Percentiles rank a stretch among this genome's conserved stretches.
Evolutionary conservation across 2,329 filamentous ascomycete genomes (phyloP).

Genomic region (Penicillium sp.): DNA sequence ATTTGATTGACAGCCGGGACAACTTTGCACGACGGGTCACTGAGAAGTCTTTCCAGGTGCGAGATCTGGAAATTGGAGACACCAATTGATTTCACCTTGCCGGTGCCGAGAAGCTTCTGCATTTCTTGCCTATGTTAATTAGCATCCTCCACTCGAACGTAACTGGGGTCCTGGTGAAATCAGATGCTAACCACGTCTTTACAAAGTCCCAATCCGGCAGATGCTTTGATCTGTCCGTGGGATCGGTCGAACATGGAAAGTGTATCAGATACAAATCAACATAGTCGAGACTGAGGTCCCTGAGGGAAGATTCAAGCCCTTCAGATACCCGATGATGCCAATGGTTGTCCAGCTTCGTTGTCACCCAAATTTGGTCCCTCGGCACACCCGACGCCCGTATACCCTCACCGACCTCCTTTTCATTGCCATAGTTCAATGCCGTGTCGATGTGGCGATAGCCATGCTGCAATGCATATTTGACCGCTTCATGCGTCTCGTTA

Average conservation of each 20-base stretch:
- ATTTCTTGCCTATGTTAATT: constrained; percentile 3
- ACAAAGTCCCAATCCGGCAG: background rate
- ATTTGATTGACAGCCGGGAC: constrained; percentile 69
- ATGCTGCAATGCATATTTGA: constrained; percentile 44
- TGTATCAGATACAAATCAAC: constrained; percentile 33
- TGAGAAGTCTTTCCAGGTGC: constrained; percentile 70
- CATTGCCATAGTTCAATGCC: constrained; percentile 46
- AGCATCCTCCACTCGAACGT: background rate
- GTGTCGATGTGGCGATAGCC: constrained; percentile 58
- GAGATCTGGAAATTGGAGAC: constrained; percentile 76
- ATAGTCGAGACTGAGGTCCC: constrained; percentile 30
- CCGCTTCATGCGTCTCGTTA: constrained; percentile 46
- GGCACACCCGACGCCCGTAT: constrained; percentile 35
- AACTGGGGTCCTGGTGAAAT: background rate
- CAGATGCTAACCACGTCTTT: background rate
- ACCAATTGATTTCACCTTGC: constrained; percentile 69
- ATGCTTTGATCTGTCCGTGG: background rate
- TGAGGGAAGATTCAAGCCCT: constrained; percentile 30
- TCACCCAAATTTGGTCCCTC: constrained; percentile 34
- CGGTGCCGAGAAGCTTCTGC: constrained; percentile 28
- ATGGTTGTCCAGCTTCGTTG: constrained; percentile 34
- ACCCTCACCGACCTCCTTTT: constrained; percentile 41
- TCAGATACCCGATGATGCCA: constrained; percentile 30
- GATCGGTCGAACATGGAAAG: constrained; percentile 18
- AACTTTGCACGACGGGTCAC: constrained; percentile 53